phyloP scores from a whole-genome alignment of 2,329 filamentous ascomycete species.

The Trichophyton mentagrophytes region DNA sequence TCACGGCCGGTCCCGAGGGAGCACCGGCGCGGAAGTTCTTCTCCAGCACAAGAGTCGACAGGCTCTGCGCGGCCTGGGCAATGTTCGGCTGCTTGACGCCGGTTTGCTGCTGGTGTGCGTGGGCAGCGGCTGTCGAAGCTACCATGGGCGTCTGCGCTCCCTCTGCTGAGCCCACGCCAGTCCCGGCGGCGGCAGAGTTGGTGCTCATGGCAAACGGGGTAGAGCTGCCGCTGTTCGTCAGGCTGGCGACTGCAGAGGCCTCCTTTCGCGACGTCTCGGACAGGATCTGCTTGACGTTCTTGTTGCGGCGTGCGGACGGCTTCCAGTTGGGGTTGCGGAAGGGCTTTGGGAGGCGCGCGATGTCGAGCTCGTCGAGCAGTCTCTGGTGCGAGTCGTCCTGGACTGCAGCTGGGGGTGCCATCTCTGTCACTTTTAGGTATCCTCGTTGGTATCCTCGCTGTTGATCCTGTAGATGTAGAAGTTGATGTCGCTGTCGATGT shows the following conservation, averaged over 20 bases:
- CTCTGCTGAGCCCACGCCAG: conserved; percentile 25
- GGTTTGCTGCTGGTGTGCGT: conserved; percentile 32
- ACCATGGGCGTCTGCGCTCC: conserved; percentile 27
- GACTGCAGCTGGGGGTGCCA: conserved; percentile 17
- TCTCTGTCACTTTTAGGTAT: background rate
- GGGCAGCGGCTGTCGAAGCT: conserved; percentile 6
- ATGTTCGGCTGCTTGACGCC: conserved; percentile 53
- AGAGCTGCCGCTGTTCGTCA: conserved; percentile 65
- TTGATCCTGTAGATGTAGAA: background rate
- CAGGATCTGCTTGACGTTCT: conserved; percentile 94
- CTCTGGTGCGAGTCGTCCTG: conserved; percentile 73
- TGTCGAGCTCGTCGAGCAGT: conserved; percentile 83
- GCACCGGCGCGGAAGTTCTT: conserved; percentile 49
- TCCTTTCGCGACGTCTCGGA: conserved; percentile 79
- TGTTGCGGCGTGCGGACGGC: conserved; percentile 89
- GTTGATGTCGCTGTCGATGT: too few species aligned
- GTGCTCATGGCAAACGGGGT: conserved; percentile 44
- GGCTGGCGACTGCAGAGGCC: conserved; percentile 73
- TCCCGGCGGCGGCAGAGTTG: conserved; percentile 17
- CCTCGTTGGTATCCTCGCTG: background rate
- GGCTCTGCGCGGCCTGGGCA: conserved; percentile 73
- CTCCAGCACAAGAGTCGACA: conserved; percentile 79
- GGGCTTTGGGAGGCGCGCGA: conserved; percentile 69
- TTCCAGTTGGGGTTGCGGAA: conserved; percentile 89
- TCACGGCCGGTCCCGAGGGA: conserved; percentile 55